Evolutionary conservation across 148 eudicot species (phyloP).

Genomic region (Fagopyrum esculentum): DNA sequence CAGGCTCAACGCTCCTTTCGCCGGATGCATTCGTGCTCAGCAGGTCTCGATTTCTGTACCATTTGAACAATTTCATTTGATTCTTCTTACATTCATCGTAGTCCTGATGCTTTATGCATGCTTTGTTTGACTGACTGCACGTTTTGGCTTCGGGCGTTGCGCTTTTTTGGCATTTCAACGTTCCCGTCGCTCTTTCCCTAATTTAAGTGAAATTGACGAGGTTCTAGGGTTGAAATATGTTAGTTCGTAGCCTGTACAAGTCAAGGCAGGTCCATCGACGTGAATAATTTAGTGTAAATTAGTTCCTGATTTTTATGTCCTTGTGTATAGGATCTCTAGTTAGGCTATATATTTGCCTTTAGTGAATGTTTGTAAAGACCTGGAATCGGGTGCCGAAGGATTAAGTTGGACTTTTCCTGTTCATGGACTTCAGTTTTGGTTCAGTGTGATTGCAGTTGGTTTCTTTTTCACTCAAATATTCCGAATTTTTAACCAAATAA

Average conservation of each 20-base stretch:
- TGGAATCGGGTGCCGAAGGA: background rate
- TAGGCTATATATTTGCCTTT: too few relatives aligned
- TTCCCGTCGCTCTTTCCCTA: background rate
- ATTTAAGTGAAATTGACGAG: background rate
- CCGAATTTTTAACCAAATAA: background rate
- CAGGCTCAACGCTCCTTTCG: constrained; percentile 13
- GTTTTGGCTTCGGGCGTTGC: background rate
- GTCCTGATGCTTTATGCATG: background rate
- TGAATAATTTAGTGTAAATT: too few relatives aligned
- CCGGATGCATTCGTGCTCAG: constrained; percentile 43
- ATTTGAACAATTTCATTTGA: background rate
- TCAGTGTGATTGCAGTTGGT: background rate
- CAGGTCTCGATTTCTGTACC: constrained; percentile 24
- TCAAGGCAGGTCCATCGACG: too few relatives aligned
- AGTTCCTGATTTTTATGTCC: too few relatives aligned
- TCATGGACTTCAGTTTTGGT: background rate
- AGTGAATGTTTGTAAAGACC: background rate
- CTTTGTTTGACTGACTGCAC: background rate
- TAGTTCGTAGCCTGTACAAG: background rate
- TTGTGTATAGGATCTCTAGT: too few relatives aligned
- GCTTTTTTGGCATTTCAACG: background rate
- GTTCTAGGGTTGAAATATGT: background rate
- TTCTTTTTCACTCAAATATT: background rate
- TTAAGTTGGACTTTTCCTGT: background rate
- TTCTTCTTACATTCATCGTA: background rate